Base-by-base conservation (phyloP, 306 rosid species). In the apple (Malus domestica) region DNA sequence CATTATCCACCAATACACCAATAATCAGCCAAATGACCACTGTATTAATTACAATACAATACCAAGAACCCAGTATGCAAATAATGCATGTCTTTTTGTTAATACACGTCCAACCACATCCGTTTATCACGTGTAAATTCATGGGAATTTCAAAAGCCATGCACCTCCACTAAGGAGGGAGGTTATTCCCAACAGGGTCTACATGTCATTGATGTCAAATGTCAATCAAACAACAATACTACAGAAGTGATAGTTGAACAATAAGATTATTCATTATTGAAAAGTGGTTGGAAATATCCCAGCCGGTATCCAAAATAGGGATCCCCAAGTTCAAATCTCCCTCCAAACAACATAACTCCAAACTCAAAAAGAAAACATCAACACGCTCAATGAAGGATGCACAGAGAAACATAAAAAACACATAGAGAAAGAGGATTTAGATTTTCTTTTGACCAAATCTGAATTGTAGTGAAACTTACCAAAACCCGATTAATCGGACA, bases 401-500 rank as follows among this genome's bases (percentile, higher is more conserved):
- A 20, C 33, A 38, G 30, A 6, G 2, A 61, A 61, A 25, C 30
- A 14, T 13, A 4, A n/a, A 71, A n/a, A 8, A 30, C 44, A 16
- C 44, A 33, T 1, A 57, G 29, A 25, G 35, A 38, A 20, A 73
- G 57, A 73, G 65, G 27, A 42, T 25, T 59, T 25, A 25, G 27
- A 60, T 18, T 19, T 23, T 10, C 14, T 59, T 59, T 25, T 38
- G 25, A 38, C 38, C 35, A 59, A 27, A 73, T 42, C 18, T 73
- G 46, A 22, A 40, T 61, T 7, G 3, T 62, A 18, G 8, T 40
- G 20, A 1, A 84, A 87, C 97, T 86, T 87, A 95, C 99, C 89
- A 95, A 83, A 62, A 92, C 97, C 38, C 96, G 90, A 77, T 95
- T 95, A 61, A 95, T 95, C 4, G 99, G 88, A 79, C 96, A 90